phyloP scores from a whole-genome alignment of 148 eudicot species.

The Rhododendron molle region DNA sequence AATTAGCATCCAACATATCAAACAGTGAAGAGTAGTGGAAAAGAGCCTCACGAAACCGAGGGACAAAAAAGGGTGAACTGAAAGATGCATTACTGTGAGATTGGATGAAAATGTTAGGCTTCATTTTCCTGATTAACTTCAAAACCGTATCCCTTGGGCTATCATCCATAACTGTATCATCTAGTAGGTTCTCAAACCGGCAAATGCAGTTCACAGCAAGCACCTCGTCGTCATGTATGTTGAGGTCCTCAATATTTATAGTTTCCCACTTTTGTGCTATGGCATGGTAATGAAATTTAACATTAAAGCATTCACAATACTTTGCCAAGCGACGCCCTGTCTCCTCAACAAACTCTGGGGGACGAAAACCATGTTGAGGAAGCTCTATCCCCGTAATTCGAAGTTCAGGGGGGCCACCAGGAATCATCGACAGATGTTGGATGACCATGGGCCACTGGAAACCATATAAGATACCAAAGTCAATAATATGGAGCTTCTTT shows the following conservation, averaged over 20 bases:
- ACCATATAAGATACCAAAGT: constrained; percentile 41
- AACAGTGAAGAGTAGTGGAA: constrained; percentile 35
- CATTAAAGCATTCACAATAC: constrained; percentile 34
- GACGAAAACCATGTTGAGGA: constrained; percentile 41
- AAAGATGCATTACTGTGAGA: constrained; percentile 25
- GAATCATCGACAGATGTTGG: constrained; percentile 12
- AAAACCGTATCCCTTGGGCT: constrained; percentile 42
- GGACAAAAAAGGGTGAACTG: constrained; percentile 39
- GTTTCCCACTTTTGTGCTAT: constrained; percentile 45
- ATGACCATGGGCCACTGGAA: constrained; percentile 47
- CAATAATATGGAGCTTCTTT: constrained; percentile 33
- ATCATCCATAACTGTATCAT: constrained; percentile 32
- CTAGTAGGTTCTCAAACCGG: constrained; percentile 29
- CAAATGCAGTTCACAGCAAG: constrained; percentile 33
- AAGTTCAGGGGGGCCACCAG: constrained; percentile 19
- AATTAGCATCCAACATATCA: constrained; percentile 40
- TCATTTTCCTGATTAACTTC: constrained; percentile 19
- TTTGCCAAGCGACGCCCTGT: constrained; percentile 37
- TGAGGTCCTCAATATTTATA: constrained; percentile 31
- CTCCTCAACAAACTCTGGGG: constrained; percentile 38
- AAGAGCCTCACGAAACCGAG: constrained; percentile 48
- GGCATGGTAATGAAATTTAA: constrained; percentile 37
- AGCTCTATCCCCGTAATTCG: constrained; percentile 41
- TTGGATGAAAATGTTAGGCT: constrained; percentile 31
- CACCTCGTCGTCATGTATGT: constrained; percentile 25